These are phyloP conservation scores for Tricholoma sp. DNA, from an alignment of 768 basidiomycete genomes.

Conservation along the genomic window DNA sequence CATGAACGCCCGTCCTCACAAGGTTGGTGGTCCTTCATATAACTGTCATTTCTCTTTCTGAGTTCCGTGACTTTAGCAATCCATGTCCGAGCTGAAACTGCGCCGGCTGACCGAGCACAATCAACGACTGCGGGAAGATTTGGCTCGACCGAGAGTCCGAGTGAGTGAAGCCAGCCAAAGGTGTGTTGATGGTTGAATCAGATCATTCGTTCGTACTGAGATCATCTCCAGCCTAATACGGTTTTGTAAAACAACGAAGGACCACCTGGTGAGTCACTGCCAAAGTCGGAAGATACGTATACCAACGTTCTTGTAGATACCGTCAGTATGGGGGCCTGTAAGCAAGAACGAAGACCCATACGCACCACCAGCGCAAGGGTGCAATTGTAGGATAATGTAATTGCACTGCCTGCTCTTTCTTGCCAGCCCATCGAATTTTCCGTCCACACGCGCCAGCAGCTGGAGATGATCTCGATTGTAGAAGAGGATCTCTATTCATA, in stretches of 20 bases:
- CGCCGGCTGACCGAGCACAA: constrained; percentile 92
- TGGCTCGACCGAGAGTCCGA: constrained; percentile 81
- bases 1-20: constrained; percentile 77
- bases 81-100: constrained; percentile 97
- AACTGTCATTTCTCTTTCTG: not conserved
- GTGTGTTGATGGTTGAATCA: constrained; percentile 32
- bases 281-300: not conserved
- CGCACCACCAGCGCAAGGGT: constrained; percentile 72
- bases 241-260: constrained; percentile 91
- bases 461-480: not conserved
- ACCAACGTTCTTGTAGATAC: constrained; percentile 46
- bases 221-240: constrained; percentile 67
- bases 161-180: constrained; percentile 90
- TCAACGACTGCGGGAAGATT: constrained; percentile 83
- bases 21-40: constrained; percentile 33
- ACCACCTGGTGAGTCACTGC: constrained; percentile 66
- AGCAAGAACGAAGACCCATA: constrained; percentile 91
- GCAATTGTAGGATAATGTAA: constrained; percentile 72
- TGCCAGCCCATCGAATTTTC: not conserved
- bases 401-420: constrained; percentile 5
- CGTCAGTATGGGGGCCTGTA: constrained; percentile 92
- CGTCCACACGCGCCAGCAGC: not conserved
- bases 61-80: constrained; percentile 47
- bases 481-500: constrained; percentile 3
- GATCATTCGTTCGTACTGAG: constrained; percentile 1